A percentile compares a stretch with the other conserved stretches of the same genome.
These are phyloP conservation scores for Fusarium sp. DNA, from an alignment of 2,329 filamentous ascomycete genomes.

Conservation along the genomic window DNA sequence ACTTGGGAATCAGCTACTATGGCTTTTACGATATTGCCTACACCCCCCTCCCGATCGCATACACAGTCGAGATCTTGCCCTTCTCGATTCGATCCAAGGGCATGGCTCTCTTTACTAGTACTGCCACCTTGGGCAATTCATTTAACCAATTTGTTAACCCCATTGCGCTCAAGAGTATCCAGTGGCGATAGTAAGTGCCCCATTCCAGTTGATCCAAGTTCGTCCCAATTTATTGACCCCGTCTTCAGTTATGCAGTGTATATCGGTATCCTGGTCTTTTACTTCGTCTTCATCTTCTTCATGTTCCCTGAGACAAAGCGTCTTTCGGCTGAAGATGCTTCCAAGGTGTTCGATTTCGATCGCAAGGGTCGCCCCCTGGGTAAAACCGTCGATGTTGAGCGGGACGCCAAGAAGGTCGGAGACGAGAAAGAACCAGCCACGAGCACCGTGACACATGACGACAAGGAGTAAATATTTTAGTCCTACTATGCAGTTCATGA, in stretches of 20 bases:
- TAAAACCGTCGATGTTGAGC: no score
- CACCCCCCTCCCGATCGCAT: background rate
- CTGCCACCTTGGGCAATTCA: background rate
- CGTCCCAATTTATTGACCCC: background rate
- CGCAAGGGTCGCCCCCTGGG: no score
- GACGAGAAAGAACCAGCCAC: no score
- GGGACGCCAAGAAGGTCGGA: no score
- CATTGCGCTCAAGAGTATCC: background rate
- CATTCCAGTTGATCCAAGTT: background rate
- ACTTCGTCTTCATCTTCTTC: background rate
- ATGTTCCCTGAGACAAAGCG: background rate
- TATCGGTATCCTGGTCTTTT: background rate
- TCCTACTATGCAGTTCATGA: no score
- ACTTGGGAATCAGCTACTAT: background rate
- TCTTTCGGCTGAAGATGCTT: background rate
- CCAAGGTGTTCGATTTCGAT: background rate
- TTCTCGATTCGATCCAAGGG: background rate
- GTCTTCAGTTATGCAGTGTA: background rate
- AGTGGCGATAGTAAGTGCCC: background rate
- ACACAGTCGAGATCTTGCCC: background rate
- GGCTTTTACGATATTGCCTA: background rate
- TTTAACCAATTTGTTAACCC: background rate
- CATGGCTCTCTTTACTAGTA: background rate
- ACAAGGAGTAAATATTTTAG: no score
- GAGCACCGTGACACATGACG: no score